Evolutionary conservation across 2,329 filamentous ascomycete genomes (phyloP), one percentile per base, ranked within the genome.

Genomic region (Bipolaris gigantea): DNA sequence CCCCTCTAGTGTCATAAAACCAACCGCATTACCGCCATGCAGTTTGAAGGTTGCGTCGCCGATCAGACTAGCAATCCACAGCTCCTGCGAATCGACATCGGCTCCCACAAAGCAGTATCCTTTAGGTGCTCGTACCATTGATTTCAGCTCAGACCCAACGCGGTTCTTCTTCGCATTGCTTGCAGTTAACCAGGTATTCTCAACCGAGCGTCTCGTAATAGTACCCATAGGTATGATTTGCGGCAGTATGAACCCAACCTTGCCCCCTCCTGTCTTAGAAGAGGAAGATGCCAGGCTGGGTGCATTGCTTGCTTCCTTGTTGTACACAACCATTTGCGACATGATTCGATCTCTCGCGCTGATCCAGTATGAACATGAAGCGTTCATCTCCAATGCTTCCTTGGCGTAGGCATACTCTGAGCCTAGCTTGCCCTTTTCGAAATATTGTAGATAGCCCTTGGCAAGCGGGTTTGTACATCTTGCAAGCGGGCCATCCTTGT

Each of bases 161-260:
- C 95, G 87, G 63, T 97, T 97, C 70, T 86, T 86, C 77, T 99
- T 99, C 1, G 95, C 95, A 67, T 99, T 99, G 66, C 92, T 95
- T 1, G 94, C 95, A 3, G 94, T 99, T 42, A 99, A 83, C 94
- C 95, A 99, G 0, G 94, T 99, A 61, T 97, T 97, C 67, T 99
- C 94, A 6, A 99, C 94, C 0, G 93, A 90, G 69, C 94, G 84
- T 47, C 94, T 85, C 2, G 94, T 99, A 59, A 99, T 90, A 6
- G 95, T 99, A 15, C 94, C 94, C 94, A 99, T 99, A 0, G 94
- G 94, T 50, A 99, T 97, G 55, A 99, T 81, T 68, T 99, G 94
- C 0, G 94, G 94, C 18, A 99, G 76, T 57, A 99, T 99, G 67
- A 90, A 96, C 1, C 94, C 94, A n/a, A 83, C 66, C 64, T 64